A percentile compares a stretch with the other conserved stretches of the same genome.
Conservation (phyloP, 805 yeast genomes). For the Geotrichum ghanense region DNA sequence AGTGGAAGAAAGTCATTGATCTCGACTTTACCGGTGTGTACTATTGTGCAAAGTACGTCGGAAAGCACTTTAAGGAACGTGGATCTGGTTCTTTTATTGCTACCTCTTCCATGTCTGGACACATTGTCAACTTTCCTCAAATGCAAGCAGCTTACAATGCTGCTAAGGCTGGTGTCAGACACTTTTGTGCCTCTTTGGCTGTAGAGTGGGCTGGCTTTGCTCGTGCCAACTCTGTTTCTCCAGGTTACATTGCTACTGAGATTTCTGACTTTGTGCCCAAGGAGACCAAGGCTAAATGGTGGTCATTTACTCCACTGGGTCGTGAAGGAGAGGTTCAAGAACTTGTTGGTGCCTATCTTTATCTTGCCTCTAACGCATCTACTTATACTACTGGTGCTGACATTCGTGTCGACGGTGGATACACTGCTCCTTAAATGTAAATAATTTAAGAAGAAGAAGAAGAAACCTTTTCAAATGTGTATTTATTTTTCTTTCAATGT, state of each 20-base stretch:
- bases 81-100: slow-evolving; percentile 68
- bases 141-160: slow-evolving; percentile 79
- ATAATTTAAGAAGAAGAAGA: too few relatives aligned
- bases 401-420: slow-evolving; percentile 71
- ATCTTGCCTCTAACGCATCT: slow-evolving; percentile 71
- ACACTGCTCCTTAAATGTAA: slow-evolving; percentile 34
- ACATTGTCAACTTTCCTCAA: slow-evolving; percentile 79
- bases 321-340: slow-evolving; percentile 67
- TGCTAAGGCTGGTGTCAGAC: slow-evolving; percentile 75
- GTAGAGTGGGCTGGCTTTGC: slow-evolving; percentile 86
- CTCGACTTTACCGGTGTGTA: slow-evolving; percentile 73
- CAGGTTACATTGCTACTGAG: slow-evolving; percentile 78
- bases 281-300: slow-evolving; percentile 39
- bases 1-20: slow-evolving; percentile 63
- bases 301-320: slow-evolving; percentile 49
- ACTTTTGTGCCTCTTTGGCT: slow-evolving; percentile 66
- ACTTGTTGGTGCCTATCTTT: slow-evolving; percentile 68
- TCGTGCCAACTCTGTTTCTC: slow-evolving; percentile 72
- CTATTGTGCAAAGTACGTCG: slow-evolving; percentile 66
- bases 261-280: slow-evolving; percentile 39
- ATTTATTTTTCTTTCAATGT: neutral
- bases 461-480: neutral
- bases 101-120: slow-evolving; percentile 87
- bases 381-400: slow-evolving; percentile 74
- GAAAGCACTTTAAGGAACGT: slow-evolving; percentile 59